These are phyloP conservation scores for Auriscalpium microsporum DNA, from an alignment of 768 basidiomycete genomes.

Conservation along the genomic window DNA sequence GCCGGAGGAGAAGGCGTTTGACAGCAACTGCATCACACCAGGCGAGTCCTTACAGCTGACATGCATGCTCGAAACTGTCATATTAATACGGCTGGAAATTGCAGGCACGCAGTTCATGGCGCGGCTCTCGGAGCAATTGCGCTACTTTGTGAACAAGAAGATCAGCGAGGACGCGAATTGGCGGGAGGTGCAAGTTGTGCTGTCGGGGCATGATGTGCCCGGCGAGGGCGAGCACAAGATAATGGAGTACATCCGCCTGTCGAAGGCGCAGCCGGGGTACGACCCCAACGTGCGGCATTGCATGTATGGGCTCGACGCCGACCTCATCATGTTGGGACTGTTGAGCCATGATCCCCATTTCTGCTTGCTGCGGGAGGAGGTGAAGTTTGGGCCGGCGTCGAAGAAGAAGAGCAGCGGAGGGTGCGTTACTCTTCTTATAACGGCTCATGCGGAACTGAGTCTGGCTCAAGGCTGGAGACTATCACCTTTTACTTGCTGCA, in stretches of 20 bases:
- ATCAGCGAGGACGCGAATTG: constrained; percentile 95
- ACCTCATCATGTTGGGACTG: constrained; percentile 95
- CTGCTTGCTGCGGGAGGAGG: constrained; percentile 94
- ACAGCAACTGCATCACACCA: constrained; percentile 97
- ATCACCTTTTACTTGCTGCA: constrained; percentile 94
- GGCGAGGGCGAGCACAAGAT: constrained; percentile 99
- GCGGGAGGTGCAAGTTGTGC: constrained; percentile 83
- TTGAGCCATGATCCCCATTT: constrained; percentile 98
- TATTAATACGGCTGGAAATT: too few species aligned
- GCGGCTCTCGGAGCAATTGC: constrained; percentile 80
- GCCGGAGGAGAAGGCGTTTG: constrained; percentile 92
- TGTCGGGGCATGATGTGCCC: constrained; percentile 96
- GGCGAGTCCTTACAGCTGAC: constrained; percentile 41
- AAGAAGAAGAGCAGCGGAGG: constrained; percentile 60
- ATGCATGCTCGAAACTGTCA: background rate
- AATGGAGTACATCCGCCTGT: constrained; percentile 96
- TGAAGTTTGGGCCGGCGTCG: constrained; percentile 84
- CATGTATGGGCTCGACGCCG: constrained; percentile 96
- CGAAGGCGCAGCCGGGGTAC: constrained; percentile 92
- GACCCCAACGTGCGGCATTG: constrained; percentile 97
- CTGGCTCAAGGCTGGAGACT: constrained; percentile 45
- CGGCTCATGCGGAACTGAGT: background rate
- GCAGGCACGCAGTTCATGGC: constrained; percentile 94
- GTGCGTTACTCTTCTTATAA: constrained; percentile 24
- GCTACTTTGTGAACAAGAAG: constrained; percentile 97